These are phyloP conservation scores for Seiridium cupressi DNA, from an alignment of 2,329 filamentous ascomycete genomes.

Conservation along the genomic window DNA sequence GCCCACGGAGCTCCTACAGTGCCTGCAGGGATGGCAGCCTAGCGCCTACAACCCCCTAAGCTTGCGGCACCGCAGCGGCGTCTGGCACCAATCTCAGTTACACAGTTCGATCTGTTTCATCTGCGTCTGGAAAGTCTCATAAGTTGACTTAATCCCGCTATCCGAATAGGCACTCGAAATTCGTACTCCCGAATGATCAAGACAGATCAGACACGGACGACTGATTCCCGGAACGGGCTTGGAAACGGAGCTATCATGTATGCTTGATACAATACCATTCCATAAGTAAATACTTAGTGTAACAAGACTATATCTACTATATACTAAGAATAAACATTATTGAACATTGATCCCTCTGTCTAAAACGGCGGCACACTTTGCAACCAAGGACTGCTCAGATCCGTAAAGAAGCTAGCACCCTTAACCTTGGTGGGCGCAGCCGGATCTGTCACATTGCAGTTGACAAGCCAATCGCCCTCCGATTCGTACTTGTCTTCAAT, in stretches of 20 bases:
- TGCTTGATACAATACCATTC: too few species aligned
- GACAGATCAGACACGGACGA: too few species aligned
- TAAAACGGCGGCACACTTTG: conserved; percentile 17
- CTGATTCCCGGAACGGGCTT: too few species aligned
- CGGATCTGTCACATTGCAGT: conserved; percentile 43
- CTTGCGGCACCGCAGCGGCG: background rate
- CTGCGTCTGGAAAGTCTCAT: background rate
- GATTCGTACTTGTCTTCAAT: conserved; percentile 42
- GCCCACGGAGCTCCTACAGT: background rate
- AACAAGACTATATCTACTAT: too few species aligned
- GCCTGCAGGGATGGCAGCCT: background rate
- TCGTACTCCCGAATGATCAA: too few species aligned
- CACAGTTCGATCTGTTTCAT: background rate
- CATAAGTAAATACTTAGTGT: too few species aligned
- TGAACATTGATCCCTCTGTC: background rate
- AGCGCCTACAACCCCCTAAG: background rate
- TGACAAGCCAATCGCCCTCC: conserved; percentile 47
- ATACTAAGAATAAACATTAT: too few species aligned
- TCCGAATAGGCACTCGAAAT: too few species aligned
- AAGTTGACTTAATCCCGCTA: too few species aligned
- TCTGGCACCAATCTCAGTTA: background rate
- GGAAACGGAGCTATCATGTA: too few species aligned
- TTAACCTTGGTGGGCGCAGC: conserved; percentile 36
- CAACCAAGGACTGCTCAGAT: conserved; percentile 38
- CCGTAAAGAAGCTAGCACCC: conserved; percentile 49